These are phyloP conservation scores for Colletotrichum tropicicola DNA, from an alignment of 2,329 filamentous ascomycete species.

Conservation along the genomic window DNA sequence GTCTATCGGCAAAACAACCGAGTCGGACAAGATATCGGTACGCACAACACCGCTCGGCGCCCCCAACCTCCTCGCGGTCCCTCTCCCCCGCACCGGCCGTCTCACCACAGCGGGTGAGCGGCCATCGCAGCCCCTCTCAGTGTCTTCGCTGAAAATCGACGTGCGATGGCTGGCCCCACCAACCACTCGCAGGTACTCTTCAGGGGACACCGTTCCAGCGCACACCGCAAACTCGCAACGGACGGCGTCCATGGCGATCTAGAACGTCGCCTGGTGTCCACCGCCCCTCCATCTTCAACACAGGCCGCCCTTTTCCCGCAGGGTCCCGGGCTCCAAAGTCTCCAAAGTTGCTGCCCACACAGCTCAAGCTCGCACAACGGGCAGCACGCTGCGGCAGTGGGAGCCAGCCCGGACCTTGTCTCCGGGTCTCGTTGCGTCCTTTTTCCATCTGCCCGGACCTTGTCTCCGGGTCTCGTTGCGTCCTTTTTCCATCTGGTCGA, in stretches of 20 bases:
- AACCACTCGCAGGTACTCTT: background rate
- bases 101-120: background rate
- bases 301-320: background rate
- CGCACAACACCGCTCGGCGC: too few species aligned
- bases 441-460: background rate
- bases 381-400: background rate
- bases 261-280: constrained; percentile 20
- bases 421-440: constrained; percentile 1
- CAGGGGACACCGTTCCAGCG: constrained; percentile 19
- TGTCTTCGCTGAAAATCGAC: background rate
- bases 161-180: background rate
- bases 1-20: constrained; percentile 11
- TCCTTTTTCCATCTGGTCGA: background rate
- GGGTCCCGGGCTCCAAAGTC: background rate
- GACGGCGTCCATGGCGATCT: constrained; percentile 22
- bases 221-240: constrained; percentile 27
- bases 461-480: background rate
- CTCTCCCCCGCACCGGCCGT: constrained; percentile 23
- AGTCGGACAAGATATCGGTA: background rate
- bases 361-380: background rate
- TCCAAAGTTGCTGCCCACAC: background rate
- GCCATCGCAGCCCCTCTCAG: background rate
- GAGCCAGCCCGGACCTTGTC: background rate
- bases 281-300: background rate
- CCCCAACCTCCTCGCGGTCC: too few species aligned